Evolutionary conservation across 2,329 filamentous ascomycete genomes (phyloP).

Genomic region (Pezicula neosporulosa): DNA sequence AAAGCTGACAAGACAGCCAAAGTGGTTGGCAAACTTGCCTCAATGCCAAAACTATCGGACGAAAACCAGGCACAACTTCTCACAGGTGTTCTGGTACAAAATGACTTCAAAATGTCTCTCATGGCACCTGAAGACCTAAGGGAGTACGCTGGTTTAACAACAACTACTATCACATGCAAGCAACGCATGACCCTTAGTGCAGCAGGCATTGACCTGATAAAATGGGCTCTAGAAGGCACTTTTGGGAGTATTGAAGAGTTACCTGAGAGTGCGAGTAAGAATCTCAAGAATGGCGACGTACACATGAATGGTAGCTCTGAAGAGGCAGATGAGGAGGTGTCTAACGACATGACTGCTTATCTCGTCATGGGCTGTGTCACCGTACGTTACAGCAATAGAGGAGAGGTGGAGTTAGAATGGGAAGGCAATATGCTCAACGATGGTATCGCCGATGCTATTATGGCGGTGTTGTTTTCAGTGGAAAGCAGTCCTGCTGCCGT

Average conservation of each 20-base stretch:
- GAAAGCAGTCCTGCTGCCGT: conserved; percentile 95
- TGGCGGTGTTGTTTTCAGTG: conserved; percentile 86
- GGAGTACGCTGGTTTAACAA: conserved; percentile 95
- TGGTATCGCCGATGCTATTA: conserved; percentile 93
- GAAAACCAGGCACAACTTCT: conserved; percentile 58
- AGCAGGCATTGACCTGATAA: conserved; percentile 85
- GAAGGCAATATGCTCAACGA: conserved; percentile 98
- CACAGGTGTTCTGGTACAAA: conserved; percentile 90
- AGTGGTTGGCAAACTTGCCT: conserved; percentile 89
- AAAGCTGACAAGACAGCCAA: conserved; percentile 93
- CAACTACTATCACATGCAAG: conserved; percentile 89
- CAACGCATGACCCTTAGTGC: conserved; percentile 85
- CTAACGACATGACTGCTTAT: conserved; percentile 51
- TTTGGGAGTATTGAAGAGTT: conserved; percentile 82
- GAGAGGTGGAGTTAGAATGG: conserved; percentile 91
- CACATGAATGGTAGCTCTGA: conserved; percentile 39
- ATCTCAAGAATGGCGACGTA: conserved; percentile 38
- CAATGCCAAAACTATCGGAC: conserved; percentile 61
- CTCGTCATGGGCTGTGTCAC: conserved; percentile 87
- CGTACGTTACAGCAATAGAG: conserved; percentile 72
- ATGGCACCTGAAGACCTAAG: conserved; percentile 96
- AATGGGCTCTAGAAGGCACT: conserved; percentile 90
- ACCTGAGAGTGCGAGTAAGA: conserved; percentile 24
- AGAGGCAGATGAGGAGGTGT: conserved; percentile 63
- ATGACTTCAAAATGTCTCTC: conserved; percentile 93